Base-by-base conservation (phyloP, 768 basidiomycete genomes). In the Suillus weaverae region DNA sequence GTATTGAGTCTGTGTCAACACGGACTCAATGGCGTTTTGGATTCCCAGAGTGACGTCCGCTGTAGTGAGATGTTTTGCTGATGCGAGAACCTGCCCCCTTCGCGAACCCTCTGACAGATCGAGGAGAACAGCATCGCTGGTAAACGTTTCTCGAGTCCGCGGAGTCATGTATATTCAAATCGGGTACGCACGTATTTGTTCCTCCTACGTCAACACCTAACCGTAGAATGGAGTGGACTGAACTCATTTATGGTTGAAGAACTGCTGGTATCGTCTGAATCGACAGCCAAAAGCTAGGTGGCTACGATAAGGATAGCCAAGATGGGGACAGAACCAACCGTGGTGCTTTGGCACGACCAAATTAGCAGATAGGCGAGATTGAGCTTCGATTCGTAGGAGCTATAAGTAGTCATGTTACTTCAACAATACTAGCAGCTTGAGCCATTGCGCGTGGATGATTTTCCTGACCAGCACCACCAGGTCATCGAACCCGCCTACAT, bases 31-130 rank as follows among this genome's bases (percentile, higher is more conserved):
- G 1, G 85, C 86, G 4, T 69, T 65, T 61, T 85, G 84, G 60
- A 90, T 89, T 36, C 89, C 88, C 16, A 75, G 76, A 1, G 87
- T 86, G 60, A 88, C 83, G 62, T 86, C 81, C 8, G 81, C 69
- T 0, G 88, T 89, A 0, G 89, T 89, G 0, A 80, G 80, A 18
- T 80, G 77, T 69, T 89, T 90, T 36, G 75, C 69, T 0, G 70
- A 73, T 7, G 73, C 71, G 32, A 79, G 60, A 13, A 79, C 66
- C 4, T 41, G 67, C 3, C 69, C 62, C 46, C 69, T 53, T 30
- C 53, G 60, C 32, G 61, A 63, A 35, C 67, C 44, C 8, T 67
- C 44, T 0, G 68, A 57, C 3, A 66, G 53, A 53, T 71, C 41
- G 44, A 77, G 69, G 0, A 76, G 64, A 38, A 75, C 74, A 8